Percentiles rank a stretch among this genome's conserved stretches.
Conservation (phyloP, 2,329 filamentous ascomycete species). For the Monilinia fructicola region DNA sequence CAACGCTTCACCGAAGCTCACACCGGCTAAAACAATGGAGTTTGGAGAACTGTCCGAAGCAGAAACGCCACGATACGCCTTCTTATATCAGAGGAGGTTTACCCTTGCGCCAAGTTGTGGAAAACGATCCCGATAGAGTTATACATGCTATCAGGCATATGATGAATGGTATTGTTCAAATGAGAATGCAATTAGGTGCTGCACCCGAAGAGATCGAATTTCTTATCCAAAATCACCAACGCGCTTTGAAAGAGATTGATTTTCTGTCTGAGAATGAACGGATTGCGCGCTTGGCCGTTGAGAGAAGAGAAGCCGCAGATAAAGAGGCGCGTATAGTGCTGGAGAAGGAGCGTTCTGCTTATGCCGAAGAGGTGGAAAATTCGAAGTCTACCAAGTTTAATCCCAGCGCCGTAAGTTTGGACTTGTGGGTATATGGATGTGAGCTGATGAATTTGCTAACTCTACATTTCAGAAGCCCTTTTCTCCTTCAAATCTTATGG, state of each 20-base stretch:
- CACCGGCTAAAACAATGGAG: background rate
- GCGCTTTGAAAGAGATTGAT: conserved; percentile 1
- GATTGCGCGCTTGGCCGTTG: background rate
- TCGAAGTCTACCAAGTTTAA: conserved; percentile 16
- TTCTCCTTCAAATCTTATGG: background rate
- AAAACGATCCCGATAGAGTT: conserved; percentile 17
- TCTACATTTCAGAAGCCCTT: background rate
- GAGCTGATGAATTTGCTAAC: background rate
- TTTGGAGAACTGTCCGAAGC: conserved; percentile 12
- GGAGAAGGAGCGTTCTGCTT: background rate
- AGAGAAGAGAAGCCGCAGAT: background rate
- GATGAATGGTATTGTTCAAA: conserved; percentile 10
- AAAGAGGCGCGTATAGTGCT: background rate
- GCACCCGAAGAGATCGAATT: background rate
- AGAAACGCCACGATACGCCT: conserved; percentile 20
- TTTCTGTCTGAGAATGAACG: background rate
- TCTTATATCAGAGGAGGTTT: conserved; percentile 20
- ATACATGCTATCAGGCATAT: conserved; percentile 22
- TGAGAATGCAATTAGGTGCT: background rate
- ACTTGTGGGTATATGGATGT: background rate
- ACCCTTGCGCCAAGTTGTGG: background rate
- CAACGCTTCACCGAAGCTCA: background rate
- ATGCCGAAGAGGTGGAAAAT: background rate
- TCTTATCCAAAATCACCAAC: background rate
- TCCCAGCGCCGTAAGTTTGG: conserved; percentile 15